phyloP scores from a whole-genome alignment of 768 basidiomycete genomes.

The Mycena epipterygia region DNA sequence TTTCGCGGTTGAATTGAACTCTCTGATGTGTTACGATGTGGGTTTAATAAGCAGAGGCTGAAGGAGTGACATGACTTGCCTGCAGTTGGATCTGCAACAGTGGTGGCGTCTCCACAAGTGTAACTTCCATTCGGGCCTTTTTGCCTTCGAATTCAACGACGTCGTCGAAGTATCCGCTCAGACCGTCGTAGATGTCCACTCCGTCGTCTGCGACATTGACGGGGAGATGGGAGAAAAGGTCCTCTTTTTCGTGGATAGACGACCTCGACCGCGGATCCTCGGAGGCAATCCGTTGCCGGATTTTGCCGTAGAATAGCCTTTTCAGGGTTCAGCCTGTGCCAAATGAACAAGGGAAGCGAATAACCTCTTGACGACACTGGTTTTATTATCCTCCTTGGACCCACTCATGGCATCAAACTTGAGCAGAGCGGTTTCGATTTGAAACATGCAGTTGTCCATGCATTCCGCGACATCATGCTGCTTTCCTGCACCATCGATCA shows the following conservation, averaged over 20 bases:
- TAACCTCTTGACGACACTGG: constrained; percentile 88
- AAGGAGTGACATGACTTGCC: constrained; percentile 57
- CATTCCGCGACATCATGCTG: constrained; percentile 99
- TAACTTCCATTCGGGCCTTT: constrained; percentile 90
- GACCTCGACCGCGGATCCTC: constrained; percentile 56
- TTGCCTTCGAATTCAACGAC: constrained; percentile 89
- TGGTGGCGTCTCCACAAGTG: constrained; percentile 88
- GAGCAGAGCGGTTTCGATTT: constrained; percentile 92
- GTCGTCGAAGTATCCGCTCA: constrained; percentile 93
- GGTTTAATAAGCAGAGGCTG: neutral
- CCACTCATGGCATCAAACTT: constrained; percentile 73
- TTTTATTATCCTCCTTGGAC: constrained; percentile 63
- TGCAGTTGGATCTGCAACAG: constrained; percentile 96
- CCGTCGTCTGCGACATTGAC: constrained; percentile 93
- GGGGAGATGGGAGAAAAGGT: constrained; percentile 93
- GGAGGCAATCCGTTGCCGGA: constrained; percentile 64
- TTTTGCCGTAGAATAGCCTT: constrained; percentile 89
- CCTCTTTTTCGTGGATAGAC: constrained; percentile 87
- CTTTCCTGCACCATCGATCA: constrained; percentile 69
- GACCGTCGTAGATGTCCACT: constrained; percentile 93
- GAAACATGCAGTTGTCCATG: constrained; percentile 99
- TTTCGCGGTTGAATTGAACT: constrained; percentile 95
- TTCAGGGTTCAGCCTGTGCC: neutral
- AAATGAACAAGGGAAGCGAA: constrained; percentile 1
- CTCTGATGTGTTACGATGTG: constrained; percentile 61